phyloP scores from a whole-genome alignment of 352 stramenopile species.

The Sclerospora graminicola region DNA sequence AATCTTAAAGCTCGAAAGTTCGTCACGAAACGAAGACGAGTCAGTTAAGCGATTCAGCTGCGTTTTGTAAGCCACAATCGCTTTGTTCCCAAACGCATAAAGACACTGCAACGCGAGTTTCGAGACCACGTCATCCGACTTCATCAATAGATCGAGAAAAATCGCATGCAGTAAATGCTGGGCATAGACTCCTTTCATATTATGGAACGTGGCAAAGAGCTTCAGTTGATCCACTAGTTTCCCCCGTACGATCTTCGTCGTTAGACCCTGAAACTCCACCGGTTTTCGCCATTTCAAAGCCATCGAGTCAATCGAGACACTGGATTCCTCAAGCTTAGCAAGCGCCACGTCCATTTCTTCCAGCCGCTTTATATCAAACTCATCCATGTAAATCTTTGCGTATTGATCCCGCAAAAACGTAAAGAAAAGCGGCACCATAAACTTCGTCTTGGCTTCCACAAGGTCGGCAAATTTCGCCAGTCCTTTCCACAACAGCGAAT shows the following conservation, averaged over 20 bases:
- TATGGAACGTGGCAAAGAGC: conserved; percentile 73
- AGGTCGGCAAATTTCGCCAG: conserved; percentile 64
- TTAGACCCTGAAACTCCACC: conserved; percentile 32
- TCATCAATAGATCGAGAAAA: conserved; percentile 86
- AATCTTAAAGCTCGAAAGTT: conserved; percentile 86
- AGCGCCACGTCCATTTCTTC: conserved; percentile 40
- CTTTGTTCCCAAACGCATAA: conserved; percentile 76
- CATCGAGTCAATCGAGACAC: conserved; percentile 1
- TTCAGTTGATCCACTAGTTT: conserved; percentile 79
- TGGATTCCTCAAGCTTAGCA: conserved; percentile 23
- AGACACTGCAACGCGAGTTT: conserved; percentile 83
- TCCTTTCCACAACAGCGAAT: conserved; percentile 72
- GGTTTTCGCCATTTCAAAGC: conserved; percentile 22
- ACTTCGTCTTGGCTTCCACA: conserved; percentile 79
- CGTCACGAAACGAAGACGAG: conserved; percentile 78
- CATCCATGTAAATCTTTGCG: conserved; percentile 56
- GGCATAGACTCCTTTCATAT: conserved; percentile 82
- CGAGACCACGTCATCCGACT: conserved; percentile 79
- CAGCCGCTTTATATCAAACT: conserved; percentile 35
- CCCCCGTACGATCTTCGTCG: conserved; percentile 63
- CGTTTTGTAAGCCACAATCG: conserved; percentile 78
- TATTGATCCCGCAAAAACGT: conserved; percentile 81
- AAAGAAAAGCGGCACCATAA: conserved; percentile 80
- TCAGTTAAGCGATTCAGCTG: conserved; percentile 78
- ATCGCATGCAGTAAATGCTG: conserved; percentile 66